Evolutionary conservation across 225 moss, liverwort and hornwort genomes (phyloP).

Genomic region (Marchantia polymorpha): DNA sequence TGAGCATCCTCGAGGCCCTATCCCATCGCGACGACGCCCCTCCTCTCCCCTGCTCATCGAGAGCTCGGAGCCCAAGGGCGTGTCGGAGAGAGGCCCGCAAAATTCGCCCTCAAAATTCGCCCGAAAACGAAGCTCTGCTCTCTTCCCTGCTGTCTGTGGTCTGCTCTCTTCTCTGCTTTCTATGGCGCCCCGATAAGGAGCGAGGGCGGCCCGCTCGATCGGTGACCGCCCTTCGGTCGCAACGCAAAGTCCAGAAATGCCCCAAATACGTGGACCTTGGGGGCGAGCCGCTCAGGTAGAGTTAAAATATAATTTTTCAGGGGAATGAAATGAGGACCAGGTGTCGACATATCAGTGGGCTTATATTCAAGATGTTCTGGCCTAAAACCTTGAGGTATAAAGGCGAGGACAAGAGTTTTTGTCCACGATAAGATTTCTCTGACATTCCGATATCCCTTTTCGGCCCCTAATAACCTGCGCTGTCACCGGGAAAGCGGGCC

Average conservation of each 20-base stretch:
- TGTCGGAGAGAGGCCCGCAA: too few species aligned
- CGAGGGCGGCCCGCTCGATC: too few species aligned
- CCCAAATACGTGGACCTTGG: not conserved
- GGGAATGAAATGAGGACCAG: not conserved
- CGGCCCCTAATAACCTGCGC: not conserved
- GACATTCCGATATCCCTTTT: conserved; percentile 14
- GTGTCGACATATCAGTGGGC: not conserved
- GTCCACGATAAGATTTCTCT: conserved; percentile 9
- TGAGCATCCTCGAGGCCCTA: not conserved
- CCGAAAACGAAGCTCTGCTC: not conserved
- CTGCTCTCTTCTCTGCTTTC: too few species aligned
- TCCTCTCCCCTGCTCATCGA: not conserved
- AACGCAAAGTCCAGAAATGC: too few species aligned
- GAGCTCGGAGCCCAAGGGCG: too few species aligned
- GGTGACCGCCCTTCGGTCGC: too few species aligned
- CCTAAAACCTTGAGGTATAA: conserved; percentile 1
- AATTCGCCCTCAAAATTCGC: too few species aligned
- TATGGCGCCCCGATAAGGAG: not conserved
- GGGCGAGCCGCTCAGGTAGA: not conserved
- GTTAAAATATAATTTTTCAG: not conserved
- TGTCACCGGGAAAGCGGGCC: not conserved
- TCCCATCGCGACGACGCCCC: not conserved
- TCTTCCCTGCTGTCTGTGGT: too few species aligned
- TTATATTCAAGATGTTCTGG: not conserved
- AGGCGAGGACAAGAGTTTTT: conserved; percentile 7